Evolutionary conservation across 164 flowering plant genomes (phyloP), one percentile per base, ranked within the genome.

Genomic region (Amborella trichopoda): DNA sequence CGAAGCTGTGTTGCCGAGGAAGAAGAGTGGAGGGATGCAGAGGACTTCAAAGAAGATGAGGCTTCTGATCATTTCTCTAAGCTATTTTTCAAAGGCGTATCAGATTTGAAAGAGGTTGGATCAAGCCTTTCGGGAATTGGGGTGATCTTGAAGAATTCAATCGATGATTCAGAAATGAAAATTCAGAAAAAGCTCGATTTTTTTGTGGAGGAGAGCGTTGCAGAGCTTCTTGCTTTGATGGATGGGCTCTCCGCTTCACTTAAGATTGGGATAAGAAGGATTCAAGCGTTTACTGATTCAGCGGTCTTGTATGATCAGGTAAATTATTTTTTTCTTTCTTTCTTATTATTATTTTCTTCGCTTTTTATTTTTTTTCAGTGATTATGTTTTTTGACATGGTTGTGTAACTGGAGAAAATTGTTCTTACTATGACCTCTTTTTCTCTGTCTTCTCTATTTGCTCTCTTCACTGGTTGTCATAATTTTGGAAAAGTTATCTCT

Each of bases 141-240:
- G 16, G 93, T 89, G 30, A 63, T 78, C 17, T 69, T 84, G 65
- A 84, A 84, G 65, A 71, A 70, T 48, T 57, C 72, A 21, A 34
- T 48, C 0, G 30, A 45, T 21, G 21, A 48, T 60, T 61, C 77
- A 33, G 56, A 59, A 8, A 65, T 72, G 46, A 76, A 65, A 53
- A 78, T 84, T 28, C 93, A 89, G 67, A 89, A 89, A 54, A 82
- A 69, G 66, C 83, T 89, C 24, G 87, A 84, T 52, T 80, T 84
- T 49, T 78, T 59, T 67, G 93, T 77, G 6, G 93, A 82, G 34
- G 87, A 78, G 51, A 51, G 55, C 1, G 87, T 89, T 47, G 93
- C 83, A 27, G 77, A 84, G 41, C 84, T 75, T 60, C 64, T 87
- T 39, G 96, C 96, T 44, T 67, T 87, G 57, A 64, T 87, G 77